Base-by-base conservation (phyloP, 169 alveolate genomes). In the Besnoitia besnoiti region DNA sequence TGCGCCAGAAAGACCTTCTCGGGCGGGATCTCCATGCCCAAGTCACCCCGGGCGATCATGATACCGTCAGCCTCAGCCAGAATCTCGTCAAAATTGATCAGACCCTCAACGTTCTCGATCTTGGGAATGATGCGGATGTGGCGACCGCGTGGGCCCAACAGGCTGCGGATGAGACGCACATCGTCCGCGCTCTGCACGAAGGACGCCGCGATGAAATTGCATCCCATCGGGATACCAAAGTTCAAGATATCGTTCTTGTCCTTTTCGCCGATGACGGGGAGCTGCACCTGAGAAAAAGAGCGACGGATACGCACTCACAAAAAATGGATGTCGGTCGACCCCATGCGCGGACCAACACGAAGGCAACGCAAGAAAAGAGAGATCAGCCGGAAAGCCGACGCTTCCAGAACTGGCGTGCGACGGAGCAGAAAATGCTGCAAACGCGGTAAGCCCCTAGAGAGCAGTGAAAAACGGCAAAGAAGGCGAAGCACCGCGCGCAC, bases 1-100 rank as follows among this genome's bases (percentile, higher is more conserved):
- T 99, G 99, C 42, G 99, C 99, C 77, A 98, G 95, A 97, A 98
- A 98, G 67, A 99, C 99, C 92, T 99, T 98, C 91, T 99, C 99
- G 21, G 99, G 98, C 5, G 99, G 99, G 61, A 99, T 99, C 92
- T 99, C 99, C 99, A 99, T 98, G 47, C 99, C 99, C 87, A 99
- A 94, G 94, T 98, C 99, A 42, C 99, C 99, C 42, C 96, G 96
- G 21, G 99, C 99, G 24, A 99, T 98, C 99, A 99, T 98, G 91
- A 99, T 97, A 30, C 99, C 99, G 95, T 99, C 99, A 30, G 99
- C 90, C 89, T 95, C 99, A 33, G 96, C 98, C 49, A 99, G 97
- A 91, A 99, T 98, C 61, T 97, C 98, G 93, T 98, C 99, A 79
- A 98, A 98, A 95, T 98, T 98, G 50, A 97, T 94, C 62, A 99